Percentiles rank a stretch among this genome's conserved stretches.
Conservation (phyloP, 2,329 filamentous ascomycete species). For the Hypoxylon sp. region DNA sequence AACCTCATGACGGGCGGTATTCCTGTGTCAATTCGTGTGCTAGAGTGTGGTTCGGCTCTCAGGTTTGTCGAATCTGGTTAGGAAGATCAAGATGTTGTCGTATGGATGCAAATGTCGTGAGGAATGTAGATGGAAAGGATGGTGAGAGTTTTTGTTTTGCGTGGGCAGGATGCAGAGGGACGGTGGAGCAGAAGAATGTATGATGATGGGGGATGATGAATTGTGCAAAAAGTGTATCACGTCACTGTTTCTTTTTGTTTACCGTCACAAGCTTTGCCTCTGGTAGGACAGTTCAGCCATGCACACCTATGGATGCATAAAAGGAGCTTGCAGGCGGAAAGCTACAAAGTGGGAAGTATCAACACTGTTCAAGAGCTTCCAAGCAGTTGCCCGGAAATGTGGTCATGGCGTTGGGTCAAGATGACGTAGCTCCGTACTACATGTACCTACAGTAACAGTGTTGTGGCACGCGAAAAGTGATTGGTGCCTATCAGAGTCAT, state of each 20-base stretch:
- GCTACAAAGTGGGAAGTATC: neutral
- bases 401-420: conserved; percentile 36
- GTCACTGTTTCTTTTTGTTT: conserved; percentile 49
- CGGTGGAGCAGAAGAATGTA: conserved; percentile 34
- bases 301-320: conserved; percentile 9
- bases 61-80: neutral
- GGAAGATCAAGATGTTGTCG: neutral
- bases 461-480: conserved; percentile 11
- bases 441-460: conserved; percentile 28
- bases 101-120: conserved; percentile 6
- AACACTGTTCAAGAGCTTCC: conserved; percentile 9
- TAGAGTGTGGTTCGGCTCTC: neutral
- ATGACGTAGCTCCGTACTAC: conserved; percentile 34
- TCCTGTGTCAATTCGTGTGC: conserved; percentile 4
- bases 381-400: neutral
- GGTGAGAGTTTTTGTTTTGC: conserved; percentile 26
- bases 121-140: conserved; percentile 14
- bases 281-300: conserved; percentile 5
- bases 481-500: conserved; percentile 12
- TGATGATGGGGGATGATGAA: conserved; percentile 40
- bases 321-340: neutral
- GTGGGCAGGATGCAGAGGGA: conserved; percentile 4
- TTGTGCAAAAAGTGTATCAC: conserved; percentile 50
- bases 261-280: conserved; percentile 35
- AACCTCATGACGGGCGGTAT: conserved; percentile 76